Evolutionary conservation across 2,329 filamentous ascomycete genomes (phyloP), one percentile per base, ranked within the genome.

Genomic region (Myriosclerotinia duriaeana): DNA sequence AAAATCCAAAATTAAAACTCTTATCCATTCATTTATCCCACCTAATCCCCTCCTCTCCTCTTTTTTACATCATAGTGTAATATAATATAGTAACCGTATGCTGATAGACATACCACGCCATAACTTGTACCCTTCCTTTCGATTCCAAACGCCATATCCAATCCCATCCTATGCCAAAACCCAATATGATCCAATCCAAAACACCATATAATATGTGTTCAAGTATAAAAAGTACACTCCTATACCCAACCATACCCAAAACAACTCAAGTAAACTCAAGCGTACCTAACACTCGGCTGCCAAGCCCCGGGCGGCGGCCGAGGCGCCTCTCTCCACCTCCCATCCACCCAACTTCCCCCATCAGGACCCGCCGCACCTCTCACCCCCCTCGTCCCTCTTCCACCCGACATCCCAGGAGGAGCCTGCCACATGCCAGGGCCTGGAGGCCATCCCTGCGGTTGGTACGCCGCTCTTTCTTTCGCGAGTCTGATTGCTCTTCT

Each of bases 391-490:
- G 22, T 50, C 9, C n/a, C 46, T 38, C 56, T 60, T 9, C 26
- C 30, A 38, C 53, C 15, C 20, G 4, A 48, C 46, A 60, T 15
- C 2, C 7, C 20, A 34, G 42, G 44, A 30, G 62, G 52, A 54
- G 50, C 61, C 14, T 46, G 50, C 60, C 60, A 53, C 60, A 42
- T 17, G 4, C 22, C 40, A 36, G 69, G 69, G 67, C 42, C 68
- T 66, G 48, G 69, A 65, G n/a, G 65, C 71, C 22, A 70, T 8
- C 52, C 59, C 15, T 48, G 64, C 6, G 69, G 69, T 30, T 15
- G 68, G 54, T n/a, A 64, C 62, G 11, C 46, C 50, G 14, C 60
- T 66, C 36, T 66, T 66, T 52, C 26, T 38, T 38, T 52, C 6
- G 46, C 48, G 12, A 36, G 34, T 53, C 58, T 38, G 54, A 15